These are phyloP conservation scores for Boechera stricta DNA, from an alignment of 345 rosid species.

Conservation along the genomic window DNA sequence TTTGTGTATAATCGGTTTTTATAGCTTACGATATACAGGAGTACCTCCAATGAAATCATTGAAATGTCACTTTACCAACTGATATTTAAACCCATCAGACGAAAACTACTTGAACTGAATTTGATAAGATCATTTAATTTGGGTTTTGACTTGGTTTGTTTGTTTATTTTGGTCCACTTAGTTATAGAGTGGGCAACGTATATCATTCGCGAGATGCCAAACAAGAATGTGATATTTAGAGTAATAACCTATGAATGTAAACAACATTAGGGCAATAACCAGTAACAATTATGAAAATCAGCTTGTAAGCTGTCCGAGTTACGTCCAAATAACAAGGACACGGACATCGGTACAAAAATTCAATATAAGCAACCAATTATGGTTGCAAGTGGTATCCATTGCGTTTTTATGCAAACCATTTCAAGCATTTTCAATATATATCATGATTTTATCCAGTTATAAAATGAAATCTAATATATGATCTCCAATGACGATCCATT, in stretches of 20 bases:
- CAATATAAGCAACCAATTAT: not conserved
- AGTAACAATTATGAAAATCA: slow-evolving; percentile 1
- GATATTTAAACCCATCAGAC: no score
- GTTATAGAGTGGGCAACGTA: not conserved
- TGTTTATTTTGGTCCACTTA: slow-evolving; percentile 2
- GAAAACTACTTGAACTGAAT: no score
- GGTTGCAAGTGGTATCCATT: slow-evolving; percentile 27
- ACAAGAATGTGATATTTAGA: slow-evolving; percentile 6
- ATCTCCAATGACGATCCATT: not conserved
- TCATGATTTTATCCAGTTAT: not conserved
- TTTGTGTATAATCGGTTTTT: not conserved
- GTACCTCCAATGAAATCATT: no score
- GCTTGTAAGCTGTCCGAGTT: not conserved
- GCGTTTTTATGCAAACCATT: slow-evolving; percentile 9
- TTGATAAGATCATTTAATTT: not conserved
- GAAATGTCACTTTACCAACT: no score
- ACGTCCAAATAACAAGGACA: slow-evolving; percentile 9
- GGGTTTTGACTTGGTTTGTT: not conserved
- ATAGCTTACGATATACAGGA: not conserved
- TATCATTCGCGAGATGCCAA: slow-evolving; percentile 15
- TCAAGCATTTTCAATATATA: not conserved
- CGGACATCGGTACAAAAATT: not conserved
- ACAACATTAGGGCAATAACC: slow-evolving; percentile 3
- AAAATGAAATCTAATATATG: not conserved
- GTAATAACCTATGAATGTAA: not conserved